Evolutionary conservation across 768 basidiomycete species (phyloP), one percentile per base, ranked within the genome.

Genomic region (Tricholoma matsutake): DNA sequence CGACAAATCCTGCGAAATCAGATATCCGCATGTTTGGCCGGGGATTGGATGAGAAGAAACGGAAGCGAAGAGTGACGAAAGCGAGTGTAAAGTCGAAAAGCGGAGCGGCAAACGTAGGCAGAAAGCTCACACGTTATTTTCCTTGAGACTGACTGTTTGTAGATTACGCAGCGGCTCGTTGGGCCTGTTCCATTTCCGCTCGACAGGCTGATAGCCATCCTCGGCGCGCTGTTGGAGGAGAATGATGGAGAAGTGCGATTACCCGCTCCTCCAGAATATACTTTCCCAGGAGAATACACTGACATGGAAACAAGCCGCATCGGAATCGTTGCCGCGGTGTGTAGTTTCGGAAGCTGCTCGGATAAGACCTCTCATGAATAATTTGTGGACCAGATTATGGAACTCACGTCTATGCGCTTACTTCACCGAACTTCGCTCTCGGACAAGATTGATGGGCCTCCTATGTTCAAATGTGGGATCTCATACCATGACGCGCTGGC

Each of bases 11-110:
- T 2, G 72, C 86, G 0, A 88, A 86, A 67, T 87, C 86, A 8
- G 94, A 96, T 72, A 35, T 92, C 63, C 79, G 91, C 37, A 87
- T 96, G 83, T 93, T 97, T 72, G 89, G 90, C 4, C 72, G 94
- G 13, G 88, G 86, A 1, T 61, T 83, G 28, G 87, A 88, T 57
- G 90, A 90, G 69, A 84, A 83, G 60, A 83, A 81, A 67, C 78
- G 79, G 63, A 82, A 81, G 71, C 80, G 84, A 63, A 76, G 79
- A 28, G 76, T 69, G 8, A 49, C 7, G 16, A 79, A 72, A 60
- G 74, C 75, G 8, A 63, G 70, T 37, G 66, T 66, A n/a, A 78
- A 76, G 16, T 63, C 72, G 0, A 82, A 79, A 61, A 74, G 77
- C 52, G 78, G 78, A 0, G 72, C 79, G 29, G 58, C 63, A n/a